Percentiles rank a stretch among this genome's conserved stretches.
phyloP scores from a whole-genome alignment of 2,329 filamentous ascomycete genomes.

The Septoria petroselini region DNA sequence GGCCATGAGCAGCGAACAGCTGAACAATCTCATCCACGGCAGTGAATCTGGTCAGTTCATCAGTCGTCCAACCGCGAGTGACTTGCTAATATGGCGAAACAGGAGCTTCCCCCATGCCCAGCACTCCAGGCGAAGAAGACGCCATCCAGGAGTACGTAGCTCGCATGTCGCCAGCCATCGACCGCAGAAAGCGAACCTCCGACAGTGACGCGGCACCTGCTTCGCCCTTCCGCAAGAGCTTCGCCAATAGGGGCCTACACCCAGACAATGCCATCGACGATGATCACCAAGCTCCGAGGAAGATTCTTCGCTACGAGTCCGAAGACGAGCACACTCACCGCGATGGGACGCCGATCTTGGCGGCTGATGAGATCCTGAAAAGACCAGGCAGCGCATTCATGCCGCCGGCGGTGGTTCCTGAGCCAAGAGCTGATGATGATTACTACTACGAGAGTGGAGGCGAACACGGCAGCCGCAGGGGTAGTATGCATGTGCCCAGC shows the following conservation, averaged over 20 bases:
- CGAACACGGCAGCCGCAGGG: conserved; percentile 48
- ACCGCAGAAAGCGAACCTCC: conserved; percentile 32
- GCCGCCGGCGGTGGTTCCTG: conserved; percentile 71
- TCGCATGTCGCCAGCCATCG: conserved; percentile 63
- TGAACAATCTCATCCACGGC: conserved; percentile 83
- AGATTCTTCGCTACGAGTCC: conserved; percentile 41
- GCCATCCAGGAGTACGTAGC: conserved; percentile 80
- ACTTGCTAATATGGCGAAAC: conserved; percentile 22
- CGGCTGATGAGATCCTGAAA: conserved; percentile 80
- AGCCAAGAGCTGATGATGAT: conserved; percentile 57
- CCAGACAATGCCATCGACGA: conserved; percentile 43
- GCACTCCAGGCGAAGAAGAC: conserved; percentile 86
- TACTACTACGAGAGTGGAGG: conserved; percentile 52
- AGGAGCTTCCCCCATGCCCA: conserved; percentile 45
- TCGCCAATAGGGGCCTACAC: conserved; percentile 42
- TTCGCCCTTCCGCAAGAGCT: conserved; percentile 46
- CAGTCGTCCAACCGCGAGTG: not conserved
- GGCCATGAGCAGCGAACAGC: conserved; percentile 81
- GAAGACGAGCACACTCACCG: conserved; percentile 52
- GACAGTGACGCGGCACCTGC: conserved; percentile 40
- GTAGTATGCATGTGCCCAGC: conserved; percentile 55
- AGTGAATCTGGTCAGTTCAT: conserved; percentile 54
- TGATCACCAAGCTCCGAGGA: conserved; percentile 35
- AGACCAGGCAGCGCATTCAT: conserved; percentile 65
- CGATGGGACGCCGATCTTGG: conserved; percentile 77